Conservation (phyloP, 768 basidiomycete genomes). For the Paxillus rubicundulus region DNA sequence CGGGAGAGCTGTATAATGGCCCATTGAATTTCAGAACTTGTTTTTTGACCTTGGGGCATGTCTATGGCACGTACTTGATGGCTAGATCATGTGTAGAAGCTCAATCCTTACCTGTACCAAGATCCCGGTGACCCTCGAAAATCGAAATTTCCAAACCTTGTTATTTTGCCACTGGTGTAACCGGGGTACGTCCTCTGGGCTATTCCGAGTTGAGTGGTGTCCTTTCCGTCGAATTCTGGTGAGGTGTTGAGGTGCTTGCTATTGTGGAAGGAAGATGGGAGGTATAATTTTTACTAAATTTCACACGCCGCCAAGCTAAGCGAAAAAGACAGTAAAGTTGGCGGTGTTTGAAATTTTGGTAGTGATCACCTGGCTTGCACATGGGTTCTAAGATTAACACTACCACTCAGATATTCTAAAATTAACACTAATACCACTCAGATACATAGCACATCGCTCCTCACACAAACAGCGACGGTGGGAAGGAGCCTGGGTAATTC, state of each 20-base stretch:
- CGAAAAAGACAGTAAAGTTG: conserved; percentile 4
- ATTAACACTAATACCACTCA: too few species aligned
- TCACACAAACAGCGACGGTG: too few species aligned
- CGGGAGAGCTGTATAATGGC: neutral
- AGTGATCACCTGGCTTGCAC: too few species aligned
- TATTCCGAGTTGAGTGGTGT: conserved; percentile 1
- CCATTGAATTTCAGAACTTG: neutral
- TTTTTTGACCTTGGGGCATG: neutral
- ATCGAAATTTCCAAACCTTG: neutral
- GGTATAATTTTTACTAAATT: neutral
- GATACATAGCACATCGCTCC: too few species aligned
- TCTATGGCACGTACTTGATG: neutral
- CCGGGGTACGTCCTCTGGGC: neutral
- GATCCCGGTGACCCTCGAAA: neutral
- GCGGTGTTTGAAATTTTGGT: too few species aligned
- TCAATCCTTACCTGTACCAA: neutral
- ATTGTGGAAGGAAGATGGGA: neutral
- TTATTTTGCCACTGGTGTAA: neutral
- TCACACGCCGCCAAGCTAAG: neutral
- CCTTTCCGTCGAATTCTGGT: conserved; percentile 1
- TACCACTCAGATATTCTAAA: too few species aligned
- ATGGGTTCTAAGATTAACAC: too few species aligned
- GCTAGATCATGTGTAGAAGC: neutral
- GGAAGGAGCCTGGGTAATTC: too few species aligned
- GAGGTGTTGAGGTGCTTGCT: neutral